Percentiles rank a stretch among this genome's conserved stretches.
These are phyloP conservation scores for Grosmannia serpens DNA, from an alignment of 2,329 filamentous ascomycete species.

Conservation along the genomic window DNA sequence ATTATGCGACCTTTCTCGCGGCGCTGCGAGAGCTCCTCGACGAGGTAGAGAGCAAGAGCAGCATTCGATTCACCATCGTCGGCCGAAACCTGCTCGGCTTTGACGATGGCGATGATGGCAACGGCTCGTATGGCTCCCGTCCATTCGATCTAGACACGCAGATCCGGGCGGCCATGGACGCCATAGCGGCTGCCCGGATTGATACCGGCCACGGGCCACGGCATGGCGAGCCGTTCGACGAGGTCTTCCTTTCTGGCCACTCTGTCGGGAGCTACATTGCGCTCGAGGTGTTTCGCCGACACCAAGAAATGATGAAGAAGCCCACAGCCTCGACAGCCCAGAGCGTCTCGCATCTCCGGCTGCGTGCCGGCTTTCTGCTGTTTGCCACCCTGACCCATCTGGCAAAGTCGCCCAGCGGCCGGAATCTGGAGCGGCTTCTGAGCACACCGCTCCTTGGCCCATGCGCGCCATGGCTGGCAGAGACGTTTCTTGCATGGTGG, in stretches of 20 bases:
- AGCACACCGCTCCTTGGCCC: constrained; percentile 29
- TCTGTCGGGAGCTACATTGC: constrained; percentile 64
- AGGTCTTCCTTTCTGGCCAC: constrained; percentile 59
- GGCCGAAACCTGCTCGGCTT: constrained; percentile 50
- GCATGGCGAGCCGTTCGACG: constrained; percentile 33
- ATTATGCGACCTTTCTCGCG: constrained; percentile 58
- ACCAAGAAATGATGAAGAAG: constrained; percentile 21
- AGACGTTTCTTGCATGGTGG: constrained; percentile 27
- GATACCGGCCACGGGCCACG: constrained; percentile 16
- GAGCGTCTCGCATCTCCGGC: constrained; percentile 19
- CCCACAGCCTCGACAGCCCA: neutral
- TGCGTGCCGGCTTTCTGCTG: constrained; percentile 48
- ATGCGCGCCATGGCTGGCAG: constrained; percentile 29
- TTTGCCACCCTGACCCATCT: constrained; percentile 70
- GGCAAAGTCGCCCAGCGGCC: constrained; percentile 48
- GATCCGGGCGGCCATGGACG: constrained; percentile 32
- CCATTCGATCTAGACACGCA: constrained; percentile 43
- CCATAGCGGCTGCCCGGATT: constrained; percentile 20
- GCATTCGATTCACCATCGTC: constrained; percentile 39
- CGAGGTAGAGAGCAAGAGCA: constrained; percentile 19
- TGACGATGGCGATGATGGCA: constrained; percentile 31
- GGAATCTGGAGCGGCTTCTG: constrained; percentile 33
- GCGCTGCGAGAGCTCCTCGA: constrained; percentile 43
- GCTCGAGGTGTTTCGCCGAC: constrained; percentile 53
- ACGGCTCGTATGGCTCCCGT: constrained; percentile 18